These are phyloP conservation scores for Barnettozyma pratensis DNA, from an alignment of 805 yeast species.

Conservation along the genomic window DNA sequence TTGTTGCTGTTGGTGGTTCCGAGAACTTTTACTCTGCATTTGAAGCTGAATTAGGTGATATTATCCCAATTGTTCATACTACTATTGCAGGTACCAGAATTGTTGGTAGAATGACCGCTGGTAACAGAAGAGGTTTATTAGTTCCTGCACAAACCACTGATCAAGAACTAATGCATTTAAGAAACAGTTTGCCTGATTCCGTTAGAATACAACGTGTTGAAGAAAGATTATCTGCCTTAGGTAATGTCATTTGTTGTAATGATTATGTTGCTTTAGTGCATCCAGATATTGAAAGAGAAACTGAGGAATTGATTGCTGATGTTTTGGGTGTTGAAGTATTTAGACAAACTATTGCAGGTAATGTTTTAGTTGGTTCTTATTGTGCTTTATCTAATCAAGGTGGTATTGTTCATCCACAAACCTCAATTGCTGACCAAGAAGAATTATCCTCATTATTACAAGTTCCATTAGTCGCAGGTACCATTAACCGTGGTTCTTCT, in stretches of 20 bases:
- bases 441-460: constrained; percentile 92
- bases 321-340: constrained; percentile 98
- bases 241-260: constrained; percentile 97
- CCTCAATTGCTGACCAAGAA: constrained; percentile 96
- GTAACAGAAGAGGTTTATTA: constrained; percentile 93
- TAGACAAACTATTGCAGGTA: constrained; percentile 98
- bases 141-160: constrained; percentile 98
- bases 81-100: constrained; percentile 98
- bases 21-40: constrained; percentile 86
- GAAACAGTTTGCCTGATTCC: constrained; percentile 92
- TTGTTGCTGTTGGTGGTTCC: constrained; percentile 96
- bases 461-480: constrained; percentile 98
- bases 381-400: constrained; percentile 95
- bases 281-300: constrained; percentile 98
- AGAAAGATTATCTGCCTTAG: constrained; percentile 93
- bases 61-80: constrained; percentile 92
- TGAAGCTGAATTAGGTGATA: constrained; percentile 96
- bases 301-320: constrained; percentile 97
- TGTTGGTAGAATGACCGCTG: constrained; percentile 97
- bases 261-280: constrained; percentile 98
- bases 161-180: constrained; percentile 94
- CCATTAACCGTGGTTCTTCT: constrained; percentile 94
- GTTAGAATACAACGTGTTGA: constrained; percentile 97
- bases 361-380: constrained; percentile 95
- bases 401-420: constrained; percentile 97